phyloP scores from a whole-genome alignment of 2,329 filamentous ascomycete genomes.

The Stagonosporopsis rhizophila region DNA sequence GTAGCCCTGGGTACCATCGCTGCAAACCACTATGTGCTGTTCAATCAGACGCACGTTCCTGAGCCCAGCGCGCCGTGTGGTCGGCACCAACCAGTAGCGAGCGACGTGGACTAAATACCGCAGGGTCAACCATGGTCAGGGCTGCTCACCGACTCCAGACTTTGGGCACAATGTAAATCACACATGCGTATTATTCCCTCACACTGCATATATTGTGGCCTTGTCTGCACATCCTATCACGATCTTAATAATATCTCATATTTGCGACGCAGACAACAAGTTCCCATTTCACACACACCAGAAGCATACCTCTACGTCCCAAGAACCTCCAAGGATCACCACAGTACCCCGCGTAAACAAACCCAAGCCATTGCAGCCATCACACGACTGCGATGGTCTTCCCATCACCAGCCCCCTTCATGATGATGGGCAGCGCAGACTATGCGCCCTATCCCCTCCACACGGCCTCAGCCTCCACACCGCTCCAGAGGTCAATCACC shows the following conservation, averaged over 20 bases:
- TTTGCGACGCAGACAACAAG: neutral
- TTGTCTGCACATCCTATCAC: neutral
- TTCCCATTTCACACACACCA: neutral
- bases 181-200: neutral
- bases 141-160: slow-evolving; percentile 13
- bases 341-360: neutral
- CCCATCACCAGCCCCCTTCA: neutral
- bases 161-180: slow-evolving; percentile 1
- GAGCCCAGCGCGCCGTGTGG: neutral
- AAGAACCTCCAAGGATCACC: neutral
- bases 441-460: slow-evolving; percentile 8
- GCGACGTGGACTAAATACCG: slow-evolving; percentile 16
- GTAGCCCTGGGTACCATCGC: neutral
- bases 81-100: slow-evolving; percentile 3
- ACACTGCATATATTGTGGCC: neutral
- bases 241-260: too few species aligned
- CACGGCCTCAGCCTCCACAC: neutral
- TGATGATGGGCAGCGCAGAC: slow-evolving; percentile 3
- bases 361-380: neutral
- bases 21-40: slow-evolving; percentile 1
- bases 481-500: neutral
- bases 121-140: slow-evolving; percentile 19
- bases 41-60: slow-evolving; percentile 5
- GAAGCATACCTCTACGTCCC: neutral
- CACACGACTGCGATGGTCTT: neutral